These are phyloP conservation scores for Nicotiana sylvestris DNA, from an alignment of 257 asterid genomes.

Conservation along the genomic window DNA sequence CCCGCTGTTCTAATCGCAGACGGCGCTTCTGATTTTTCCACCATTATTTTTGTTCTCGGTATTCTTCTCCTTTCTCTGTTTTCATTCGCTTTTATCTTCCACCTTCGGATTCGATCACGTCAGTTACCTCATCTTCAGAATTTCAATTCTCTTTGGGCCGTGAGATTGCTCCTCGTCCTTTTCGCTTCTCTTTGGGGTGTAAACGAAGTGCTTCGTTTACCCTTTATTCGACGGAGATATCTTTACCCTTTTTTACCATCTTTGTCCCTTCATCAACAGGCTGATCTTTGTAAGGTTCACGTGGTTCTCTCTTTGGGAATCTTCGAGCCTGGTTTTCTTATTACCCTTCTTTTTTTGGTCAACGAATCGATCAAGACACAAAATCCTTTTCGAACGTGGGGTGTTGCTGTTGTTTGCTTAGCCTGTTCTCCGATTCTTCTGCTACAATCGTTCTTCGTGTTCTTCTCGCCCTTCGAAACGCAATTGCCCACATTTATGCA, in stretches of 20 bases:
- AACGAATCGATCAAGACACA: slow-evolving; percentile 47
- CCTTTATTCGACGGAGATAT: slow-evolving; percentile 29
- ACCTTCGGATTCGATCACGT: slow-evolving; percentile 45
- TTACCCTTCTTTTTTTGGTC: slow-evolving; percentile 58
- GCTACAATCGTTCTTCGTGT: slow-evolving; percentile 42
- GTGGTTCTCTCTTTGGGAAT: slow-evolving; percentile 65
- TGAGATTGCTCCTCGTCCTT: slow-evolving; percentile 50
- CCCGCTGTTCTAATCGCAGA: slow-evolving; percentile 26
- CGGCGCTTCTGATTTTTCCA: slow-evolving; percentile 35
- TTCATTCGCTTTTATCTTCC: slow-evolving; percentile 37
- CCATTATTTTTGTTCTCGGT: slow-evolving; percentile 28
- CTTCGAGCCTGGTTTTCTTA: slow-evolving; percentile 61
- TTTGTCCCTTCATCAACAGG: slow-evolving; percentile 33
- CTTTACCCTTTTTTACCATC: slow-evolving; percentile 32
- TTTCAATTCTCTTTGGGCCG: slow-evolving; percentile 65
- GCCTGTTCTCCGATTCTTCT: slow-evolving; percentile 36
- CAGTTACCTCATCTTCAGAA: slow-evolving; percentile 39
- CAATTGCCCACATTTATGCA: slow-evolving; percentile 45
- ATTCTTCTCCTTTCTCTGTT: slow-evolving; percentile 47
- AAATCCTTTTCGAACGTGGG: slow-evolving; percentile 38
- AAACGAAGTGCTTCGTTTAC: slow-evolving; percentile 49
- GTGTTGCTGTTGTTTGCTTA: slow-evolving; percentile 24
- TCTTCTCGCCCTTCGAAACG: slow-evolving; percentile 35
- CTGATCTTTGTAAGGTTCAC: slow-evolving; percentile 54
- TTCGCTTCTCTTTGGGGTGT: slow-evolving; percentile 46